A percentile compares a stretch with the other conserved stretches of the same genome.
These are phyloP conservation scores for Dictyostelium firmibasis DNA, from an alignment of 78 protist genomes.

Conservation along the genomic window DNA sequence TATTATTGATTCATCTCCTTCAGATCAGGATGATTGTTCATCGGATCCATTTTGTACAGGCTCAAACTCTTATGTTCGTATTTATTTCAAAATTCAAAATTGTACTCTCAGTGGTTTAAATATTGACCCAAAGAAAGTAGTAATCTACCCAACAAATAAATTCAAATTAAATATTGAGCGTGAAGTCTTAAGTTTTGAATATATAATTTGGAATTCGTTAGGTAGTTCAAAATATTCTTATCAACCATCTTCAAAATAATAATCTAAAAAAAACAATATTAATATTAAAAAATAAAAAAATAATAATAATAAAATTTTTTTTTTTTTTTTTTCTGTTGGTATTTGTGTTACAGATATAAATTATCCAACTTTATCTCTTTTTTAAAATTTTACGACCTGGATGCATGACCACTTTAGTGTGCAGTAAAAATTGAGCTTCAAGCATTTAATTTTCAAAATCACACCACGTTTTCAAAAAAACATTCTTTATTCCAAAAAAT, in stretches of 20 bases:
- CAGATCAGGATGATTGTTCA: background rate
- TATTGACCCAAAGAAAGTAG: constrained; percentile 61
- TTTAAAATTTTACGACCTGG: too few relatives aligned
- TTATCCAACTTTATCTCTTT: too few relatives aligned
- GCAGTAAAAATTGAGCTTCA: too few relatives aligned
- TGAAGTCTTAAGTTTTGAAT: constrained; percentile 46
- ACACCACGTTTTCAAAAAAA: too few relatives aligned
- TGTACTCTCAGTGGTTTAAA: constrained; percentile 29
- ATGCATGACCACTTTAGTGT: too few relatives aligned
- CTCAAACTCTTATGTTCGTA: constrained; percentile 32
- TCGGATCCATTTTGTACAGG: constrained; percentile 55
- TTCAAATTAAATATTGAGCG: constrained; percentile 60
- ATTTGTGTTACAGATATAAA: too few relatives aligned
- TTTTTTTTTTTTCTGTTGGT: too few relatives aligned
- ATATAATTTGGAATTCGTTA: constrained; percentile 75
- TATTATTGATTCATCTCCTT: background rate
- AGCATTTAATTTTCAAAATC: too few relatives aligned
- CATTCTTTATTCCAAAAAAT: too few relatives aligned
- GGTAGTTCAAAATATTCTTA: constrained; percentile 22
- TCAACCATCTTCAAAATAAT: constrained; percentile 1
- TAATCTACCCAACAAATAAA: constrained; percentile 59
- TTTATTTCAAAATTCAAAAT: constrained; percentile 4
- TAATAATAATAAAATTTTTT: too few relatives aligned
- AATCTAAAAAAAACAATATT: background rate
- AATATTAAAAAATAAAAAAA: background rate